These are phyloP conservation scores for Gardenia jasminoides DNA, from an alignment of 257 asterid species.

Conservation along the genomic window DNA sequence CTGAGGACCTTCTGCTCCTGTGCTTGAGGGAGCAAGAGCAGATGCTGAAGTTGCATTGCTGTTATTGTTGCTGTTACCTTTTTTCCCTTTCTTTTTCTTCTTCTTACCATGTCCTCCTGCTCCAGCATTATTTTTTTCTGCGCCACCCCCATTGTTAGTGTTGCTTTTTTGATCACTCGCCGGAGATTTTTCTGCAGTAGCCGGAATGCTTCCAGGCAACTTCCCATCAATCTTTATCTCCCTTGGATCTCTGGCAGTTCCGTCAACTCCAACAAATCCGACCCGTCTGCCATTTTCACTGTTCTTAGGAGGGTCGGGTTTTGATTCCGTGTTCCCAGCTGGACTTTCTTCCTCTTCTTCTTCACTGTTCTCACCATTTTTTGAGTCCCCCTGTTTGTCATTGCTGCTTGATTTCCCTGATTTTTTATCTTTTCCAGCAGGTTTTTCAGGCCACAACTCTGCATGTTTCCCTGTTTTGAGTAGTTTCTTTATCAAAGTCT, in stretches of 20 bases:
- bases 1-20: constrained; percentile 38
- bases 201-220: constrained; percentile 34
- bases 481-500: constrained; percentile 59
- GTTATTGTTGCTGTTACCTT: constrained; percentile 20
- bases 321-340: constrained; percentile 26
- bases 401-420: constrained; percentile 24
- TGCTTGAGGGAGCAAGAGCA: constrained; percentile 36
- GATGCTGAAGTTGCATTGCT: constrained; percentile 19
- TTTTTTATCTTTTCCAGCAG: constrained; percentile 39
- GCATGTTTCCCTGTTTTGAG: constrained; percentile 66
- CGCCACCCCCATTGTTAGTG: constrained; percentile 5
- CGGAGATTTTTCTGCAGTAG: constrained; percentile 24
- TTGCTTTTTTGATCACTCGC: constrained; percentile 22
- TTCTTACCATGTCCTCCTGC: constrained; percentile 43
- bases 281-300: constrained; percentile 34
- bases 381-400: constrained; percentile 18
- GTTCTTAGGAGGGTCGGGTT: constrained; percentile 26
- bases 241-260: constrained; percentile 17
- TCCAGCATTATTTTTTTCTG: constrained; percentile 11
- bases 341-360: constrained; percentile 40
- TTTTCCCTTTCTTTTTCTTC: constrained; percentile 62
- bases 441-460: constrained; percentile 70
- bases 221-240: constrained; percentile 9
- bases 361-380: constrained; percentile 38
- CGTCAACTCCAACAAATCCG: constrained; percentile 44